phyloP scores from a whole-genome alignment of 352 stramenopile genomes.

The Phytophthora idaei region DNA sequence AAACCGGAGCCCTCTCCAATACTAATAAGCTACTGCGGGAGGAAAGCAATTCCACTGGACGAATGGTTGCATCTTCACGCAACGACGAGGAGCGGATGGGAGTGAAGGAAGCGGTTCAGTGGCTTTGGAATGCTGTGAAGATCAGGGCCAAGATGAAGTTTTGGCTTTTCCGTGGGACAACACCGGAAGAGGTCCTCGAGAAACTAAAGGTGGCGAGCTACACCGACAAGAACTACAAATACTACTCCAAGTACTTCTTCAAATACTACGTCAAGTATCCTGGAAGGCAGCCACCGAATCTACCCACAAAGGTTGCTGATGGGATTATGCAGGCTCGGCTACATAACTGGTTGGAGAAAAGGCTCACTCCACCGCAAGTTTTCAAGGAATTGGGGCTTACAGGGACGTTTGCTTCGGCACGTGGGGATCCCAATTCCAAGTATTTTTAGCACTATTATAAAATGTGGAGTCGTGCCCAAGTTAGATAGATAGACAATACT shows the following conservation, averaged over 20 bases:
- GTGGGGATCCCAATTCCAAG: conserved; percentile 9
- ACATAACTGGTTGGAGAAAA: conserved; percentile 9
- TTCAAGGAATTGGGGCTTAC: conserved; percentile 19
- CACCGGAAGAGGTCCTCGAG: conserved; percentile 13
- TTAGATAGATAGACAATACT: not conserved
- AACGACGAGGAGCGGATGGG: not conserved
- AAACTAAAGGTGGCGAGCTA: conserved; percentile 16
- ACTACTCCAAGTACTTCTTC: conserved; percentile 31
- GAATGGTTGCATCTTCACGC: not conserved
- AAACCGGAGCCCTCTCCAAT: not conserved
- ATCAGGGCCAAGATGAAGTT: conserved; percentile 17
- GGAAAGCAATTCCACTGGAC: not conserved
- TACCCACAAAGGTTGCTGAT: conserved; percentile 6
- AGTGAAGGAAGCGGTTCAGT: not conserved
- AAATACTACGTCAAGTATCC: conserved; percentile 28
- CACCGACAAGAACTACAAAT: conserved; percentile 27
- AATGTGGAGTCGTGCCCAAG: conserved; percentile 10
- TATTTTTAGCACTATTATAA: conserved; percentile 16
- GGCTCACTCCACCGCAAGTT: conserved; percentile 17
- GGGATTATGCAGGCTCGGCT: conserved; percentile 21
- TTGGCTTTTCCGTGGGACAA: conserved; percentile 10
- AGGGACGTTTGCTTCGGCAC: conserved; percentile 8
- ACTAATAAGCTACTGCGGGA: not conserved
- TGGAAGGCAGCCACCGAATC: conserved; percentile 2
- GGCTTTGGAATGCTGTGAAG: conserved; percentile 10